Evolutionary conservation across 805 yeast species (phyloP).

Genomic region (Saturnispora sekii): DNA sequence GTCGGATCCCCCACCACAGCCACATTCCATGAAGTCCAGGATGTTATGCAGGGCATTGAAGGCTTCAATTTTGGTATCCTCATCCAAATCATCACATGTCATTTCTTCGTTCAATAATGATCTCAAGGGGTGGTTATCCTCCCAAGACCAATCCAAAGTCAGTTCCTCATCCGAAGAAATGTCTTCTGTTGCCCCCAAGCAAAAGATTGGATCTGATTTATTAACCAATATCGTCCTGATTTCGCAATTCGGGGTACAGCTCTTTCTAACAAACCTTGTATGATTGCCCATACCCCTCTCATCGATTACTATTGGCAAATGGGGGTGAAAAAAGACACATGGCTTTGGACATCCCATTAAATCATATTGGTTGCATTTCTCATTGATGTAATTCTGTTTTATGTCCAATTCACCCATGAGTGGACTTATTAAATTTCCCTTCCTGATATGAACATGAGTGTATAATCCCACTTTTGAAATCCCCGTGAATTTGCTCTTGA

Average conservation of each 20-base stretch:
- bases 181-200: constrained; percentile 45
- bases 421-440: constrained; percentile 47
- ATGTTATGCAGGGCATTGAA: constrained; percentile 56
- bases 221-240: constrained; percentile 41
- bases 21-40: constrained; percentile 42
- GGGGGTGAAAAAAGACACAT: constrained; percentile 45
- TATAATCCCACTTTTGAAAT: constrained; percentile 61
- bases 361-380: constrained; percentile 68
- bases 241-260: constrained; percentile 70
- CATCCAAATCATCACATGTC: constrained; percentile 44
- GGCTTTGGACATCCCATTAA: constrained; percentile 63
- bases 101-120: constrained; percentile 36
- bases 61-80: constrained; percentile 43
- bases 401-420: constrained; percentile 65
- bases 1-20: constrained; percentile 49
- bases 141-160: constrained; percentile 87
- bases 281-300: constrained; percentile 72
- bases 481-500: constrained; percentile 54
- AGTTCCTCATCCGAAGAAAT: constrained; percentile 63
- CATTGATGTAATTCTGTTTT: constrained; percentile 51
- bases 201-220: constrained; percentile 34
- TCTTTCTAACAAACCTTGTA: constrained; percentile 62
- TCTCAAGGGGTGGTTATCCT: constrained; percentile 61
- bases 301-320: constrained; percentile 63
- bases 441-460: constrained; percentile 30